These are phyloP conservation scores for Aspergillus ibericus DNA, from an alignment of 2,329 filamentous ascomycete genomes.

Conservation along the genomic window DNA sequence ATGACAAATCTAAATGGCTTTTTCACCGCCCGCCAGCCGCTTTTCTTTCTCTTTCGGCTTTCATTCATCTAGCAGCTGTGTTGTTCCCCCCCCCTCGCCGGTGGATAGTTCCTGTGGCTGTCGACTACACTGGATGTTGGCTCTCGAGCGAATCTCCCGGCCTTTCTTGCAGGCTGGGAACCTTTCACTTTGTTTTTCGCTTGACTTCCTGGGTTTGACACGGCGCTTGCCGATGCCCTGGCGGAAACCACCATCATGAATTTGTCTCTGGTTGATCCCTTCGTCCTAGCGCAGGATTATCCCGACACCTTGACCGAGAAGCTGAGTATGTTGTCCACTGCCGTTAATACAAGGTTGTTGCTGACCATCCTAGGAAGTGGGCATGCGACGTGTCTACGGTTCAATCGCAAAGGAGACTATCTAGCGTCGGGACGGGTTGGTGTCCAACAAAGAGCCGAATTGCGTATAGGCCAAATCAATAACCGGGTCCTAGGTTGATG, in stretches of 20 bases:
- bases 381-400: constrained; percentile 70
- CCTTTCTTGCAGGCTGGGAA: constrained; percentile 28
- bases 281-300: constrained; percentile 75
- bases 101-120: constrained; percentile 10
- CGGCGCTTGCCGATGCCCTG: background rate
- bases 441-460: constrained; percentile 11
- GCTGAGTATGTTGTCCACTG: constrained; percentile 59
- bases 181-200: constrained; percentile 1
- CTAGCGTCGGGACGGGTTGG: constrained; percentile 84
- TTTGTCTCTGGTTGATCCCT: constrained; percentile 69
- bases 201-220: background rate
- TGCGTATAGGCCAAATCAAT: constrained; percentile 8
- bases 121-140: constrained; percentile 27
- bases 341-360: constrained; percentile 7
- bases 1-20: constrained; percentile 19
- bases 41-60: constrained; percentile 12
- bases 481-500: constrained; percentile 61
- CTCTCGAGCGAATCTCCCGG: constrained; percentile 20
- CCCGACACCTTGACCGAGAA: constrained; percentile 86
- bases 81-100: constrained; percentile 11
- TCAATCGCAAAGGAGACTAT: constrained; percentile 92
- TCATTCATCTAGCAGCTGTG: constrained; percentile 7
- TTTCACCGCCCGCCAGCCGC: constrained; percentile 24
- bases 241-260: constrained; percentile 57
- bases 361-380: constrained; percentile 52